These are phyloP conservation scores for Colletotrichum sansevieriae DNA, from an alignment of 2,329 filamentous ascomycete genomes.

Conservation along the genomic window DNA sequence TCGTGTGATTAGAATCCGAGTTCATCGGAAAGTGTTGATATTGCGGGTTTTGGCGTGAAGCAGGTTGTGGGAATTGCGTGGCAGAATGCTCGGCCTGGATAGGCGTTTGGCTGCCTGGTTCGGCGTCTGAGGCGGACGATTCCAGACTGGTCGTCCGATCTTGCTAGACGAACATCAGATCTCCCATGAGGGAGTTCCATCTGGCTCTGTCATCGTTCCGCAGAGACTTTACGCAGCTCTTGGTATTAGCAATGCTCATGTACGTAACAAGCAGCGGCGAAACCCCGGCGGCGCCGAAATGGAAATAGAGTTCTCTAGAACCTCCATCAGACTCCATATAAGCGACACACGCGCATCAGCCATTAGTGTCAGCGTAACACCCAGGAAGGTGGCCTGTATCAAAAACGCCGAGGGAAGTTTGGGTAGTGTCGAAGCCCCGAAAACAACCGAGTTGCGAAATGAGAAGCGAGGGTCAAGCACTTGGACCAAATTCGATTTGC, in stretches of 20 bases:
- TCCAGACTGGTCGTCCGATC: conserved; percentile 23
- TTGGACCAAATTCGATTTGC: conserved; percentile 47
- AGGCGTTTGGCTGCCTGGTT: conserved; percentile 42
- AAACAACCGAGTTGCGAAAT: conserved; percentile 56
- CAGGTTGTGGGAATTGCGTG: conserved; percentile 14
- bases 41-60: conserved; percentile 25
- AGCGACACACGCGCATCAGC: conserved; percentile 51
- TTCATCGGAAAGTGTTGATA: conserved; percentile 25
- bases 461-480: conserved; percentile 52
- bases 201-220: conserved; percentile 50
- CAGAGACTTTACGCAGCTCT: conserved; percentile 49
- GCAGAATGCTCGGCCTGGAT: conserved; percentile 20
- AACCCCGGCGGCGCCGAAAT: conserved; percentile 51
- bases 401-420: conserved; percentile 53
- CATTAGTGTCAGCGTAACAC: conserved; percentile 51
- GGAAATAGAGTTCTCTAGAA: conserved; percentile 47
- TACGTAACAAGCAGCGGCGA: conserved; percentile 52
- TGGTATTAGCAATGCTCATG: conserved; percentile 53
- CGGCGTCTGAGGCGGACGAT: conserved; percentile 40
- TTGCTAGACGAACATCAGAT: conserved; percentile 48
- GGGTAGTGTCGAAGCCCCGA: conserved; percentile 50
- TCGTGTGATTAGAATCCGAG: conserved; percentile 30
- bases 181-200: conserved; percentile 49
- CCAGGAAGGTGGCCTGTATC: conserved; percentile 54
- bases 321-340: conserved; percentile 53